phyloP scores from a whole-genome alignment of 2,329 filamentous ascomycete genomes.

The Arthroderma sp. region DNA sequence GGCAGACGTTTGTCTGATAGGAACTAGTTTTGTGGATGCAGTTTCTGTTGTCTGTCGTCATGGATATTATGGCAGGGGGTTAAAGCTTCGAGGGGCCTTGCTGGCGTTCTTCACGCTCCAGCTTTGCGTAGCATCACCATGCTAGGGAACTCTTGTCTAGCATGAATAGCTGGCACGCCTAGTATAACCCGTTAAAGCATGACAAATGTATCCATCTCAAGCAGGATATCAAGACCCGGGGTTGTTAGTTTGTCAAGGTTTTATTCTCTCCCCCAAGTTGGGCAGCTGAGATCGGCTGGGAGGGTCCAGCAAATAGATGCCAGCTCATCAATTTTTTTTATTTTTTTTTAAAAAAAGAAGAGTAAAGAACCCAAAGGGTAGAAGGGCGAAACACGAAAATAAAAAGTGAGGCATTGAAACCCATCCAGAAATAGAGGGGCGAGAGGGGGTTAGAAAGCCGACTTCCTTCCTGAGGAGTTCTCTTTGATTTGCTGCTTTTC shows the following conservation, averaged over 20 bases:
- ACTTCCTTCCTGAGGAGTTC: slow-evolving; percentile 5
- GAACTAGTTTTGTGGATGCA: neutral
- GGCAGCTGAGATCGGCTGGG: slow-evolving; percentile 22
- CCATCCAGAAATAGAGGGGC: slow-evolving; percentile 2
- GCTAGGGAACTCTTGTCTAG: too few relatives aligned
- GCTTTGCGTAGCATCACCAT: too few relatives aligned
- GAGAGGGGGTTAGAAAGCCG: slow-evolving; percentile 4
- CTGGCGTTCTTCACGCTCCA: too few relatives aligned
- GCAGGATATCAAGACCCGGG: too few relatives aligned
- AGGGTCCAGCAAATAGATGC: slow-evolving; percentile 21
- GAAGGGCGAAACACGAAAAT: slow-evolving; percentile 11
- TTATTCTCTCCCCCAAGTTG: slow-evolving; percentile 6
- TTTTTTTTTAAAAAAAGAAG: slow-evolving; percentile 2
- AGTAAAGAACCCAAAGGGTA: slow-evolving; percentile 7
- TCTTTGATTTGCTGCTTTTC: slow-evolving; percentile 23
- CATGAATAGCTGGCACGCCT: too few relatives aligned
- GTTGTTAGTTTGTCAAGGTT: too few relatives aligned
- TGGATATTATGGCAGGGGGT: too few relatives aligned
- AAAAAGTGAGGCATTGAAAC: slow-evolving; percentile 13
- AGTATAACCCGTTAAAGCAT: too few relatives aligned
- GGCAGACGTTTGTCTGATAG: slow-evolving; percentile 2
- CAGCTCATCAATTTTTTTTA: slow-evolving; percentile 11
- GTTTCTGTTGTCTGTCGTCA: too few relatives aligned
- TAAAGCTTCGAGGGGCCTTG: too few relatives aligned
- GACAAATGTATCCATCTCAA: too few relatives aligned